Evolutionary conservation across 371 early-diverging fungal genomes (phyloP).

Genomic region (Rhizopus delemar): DNA sequence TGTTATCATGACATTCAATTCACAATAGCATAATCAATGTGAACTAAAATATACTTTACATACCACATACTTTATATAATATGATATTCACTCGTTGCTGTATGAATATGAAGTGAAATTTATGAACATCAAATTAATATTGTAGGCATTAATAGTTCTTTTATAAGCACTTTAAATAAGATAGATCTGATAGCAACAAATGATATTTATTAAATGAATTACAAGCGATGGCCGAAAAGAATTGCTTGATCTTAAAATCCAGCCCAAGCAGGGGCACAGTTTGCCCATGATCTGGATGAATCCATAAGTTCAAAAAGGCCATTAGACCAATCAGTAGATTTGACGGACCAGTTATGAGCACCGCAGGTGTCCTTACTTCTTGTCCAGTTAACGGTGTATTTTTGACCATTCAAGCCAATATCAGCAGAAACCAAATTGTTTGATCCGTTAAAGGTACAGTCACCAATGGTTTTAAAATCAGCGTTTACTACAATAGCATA

Average conservation of each 20-base stretch:
- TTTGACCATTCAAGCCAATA: background rate
- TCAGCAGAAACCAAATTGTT: background rate
- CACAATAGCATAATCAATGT: too few relatives aligned
- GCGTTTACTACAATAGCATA: background rate
- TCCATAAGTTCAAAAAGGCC: background rate
- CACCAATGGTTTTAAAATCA: background rate
- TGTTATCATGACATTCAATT: too few relatives aligned
- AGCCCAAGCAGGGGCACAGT: background rate
- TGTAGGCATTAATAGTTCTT: too few relatives aligned
- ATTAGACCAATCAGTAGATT: background rate
- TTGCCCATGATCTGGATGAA: background rate
- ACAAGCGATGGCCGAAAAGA: too few relatives aligned
- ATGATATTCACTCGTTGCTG: too few relatives aligned
- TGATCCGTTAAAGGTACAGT: background rate
- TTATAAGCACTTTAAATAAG: too few relatives aligned
- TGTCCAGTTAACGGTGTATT: background rate
- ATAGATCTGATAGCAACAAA: too few relatives aligned
- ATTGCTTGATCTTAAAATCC: background rate
- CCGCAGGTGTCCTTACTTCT: constrained; percentile 3
- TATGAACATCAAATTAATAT: too few relatives aligned
- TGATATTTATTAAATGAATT: too few relatives aligned
- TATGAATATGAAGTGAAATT: too few relatives aligned
- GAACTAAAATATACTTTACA: too few relatives aligned
- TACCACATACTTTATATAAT: too few relatives aligned
- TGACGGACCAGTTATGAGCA: background rate